phyloP scores from a whole-genome alignment of 208 protist genomes.

The Leptomonas pyrrhocoris region DNA sequence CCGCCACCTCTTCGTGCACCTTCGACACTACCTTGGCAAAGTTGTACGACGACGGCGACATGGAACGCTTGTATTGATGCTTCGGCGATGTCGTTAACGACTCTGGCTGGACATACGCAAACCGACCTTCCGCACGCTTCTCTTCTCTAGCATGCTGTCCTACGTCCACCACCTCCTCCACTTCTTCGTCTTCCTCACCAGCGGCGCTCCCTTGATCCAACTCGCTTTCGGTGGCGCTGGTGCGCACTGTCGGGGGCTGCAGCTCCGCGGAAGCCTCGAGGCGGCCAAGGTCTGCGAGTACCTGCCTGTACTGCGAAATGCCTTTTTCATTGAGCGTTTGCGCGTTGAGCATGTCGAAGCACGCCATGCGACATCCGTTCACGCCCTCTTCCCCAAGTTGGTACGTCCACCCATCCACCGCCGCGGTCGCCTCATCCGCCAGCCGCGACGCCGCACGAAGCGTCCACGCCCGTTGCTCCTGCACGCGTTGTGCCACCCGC shows the following conservation, averaged over 20 bases:
- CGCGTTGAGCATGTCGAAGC: constrained; percentile 38
- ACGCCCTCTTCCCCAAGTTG: constrained; percentile 17
- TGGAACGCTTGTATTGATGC: not conserved
- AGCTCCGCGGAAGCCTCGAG: constrained; percentile 23
- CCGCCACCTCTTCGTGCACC: not conserved
- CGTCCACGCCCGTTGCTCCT: constrained; percentile 20
- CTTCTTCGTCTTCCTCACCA: not conserved
- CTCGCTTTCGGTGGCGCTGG: constrained; percentile 9
- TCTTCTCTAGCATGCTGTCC: not conserved
- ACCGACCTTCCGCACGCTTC: not conserved
- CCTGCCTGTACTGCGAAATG: constrained; percentile 28
- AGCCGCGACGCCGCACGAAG: constrained; percentile 8
- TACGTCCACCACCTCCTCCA: constrained; percentile 4
- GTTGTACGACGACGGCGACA: not conserved
- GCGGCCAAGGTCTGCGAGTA: constrained; percentile 32
- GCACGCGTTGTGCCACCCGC: constrained; percentile 4
- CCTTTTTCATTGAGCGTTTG: constrained; percentile 28
- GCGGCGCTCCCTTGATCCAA: not conserved
- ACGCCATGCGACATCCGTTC: constrained; percentile 30
- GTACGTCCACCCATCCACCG: constrained; percentile 27
- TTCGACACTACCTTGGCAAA: not conserved
- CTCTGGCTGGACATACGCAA: constrained; percentile 1
- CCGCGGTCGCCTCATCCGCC: constrained; percentile 16
- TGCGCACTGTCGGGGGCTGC: constrained; percentile 5
- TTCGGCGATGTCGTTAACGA: not conserved